phyloP scores from a whole-genome alignment of 768 basidiomycete species.

The Podaxis sp. region DNA sequence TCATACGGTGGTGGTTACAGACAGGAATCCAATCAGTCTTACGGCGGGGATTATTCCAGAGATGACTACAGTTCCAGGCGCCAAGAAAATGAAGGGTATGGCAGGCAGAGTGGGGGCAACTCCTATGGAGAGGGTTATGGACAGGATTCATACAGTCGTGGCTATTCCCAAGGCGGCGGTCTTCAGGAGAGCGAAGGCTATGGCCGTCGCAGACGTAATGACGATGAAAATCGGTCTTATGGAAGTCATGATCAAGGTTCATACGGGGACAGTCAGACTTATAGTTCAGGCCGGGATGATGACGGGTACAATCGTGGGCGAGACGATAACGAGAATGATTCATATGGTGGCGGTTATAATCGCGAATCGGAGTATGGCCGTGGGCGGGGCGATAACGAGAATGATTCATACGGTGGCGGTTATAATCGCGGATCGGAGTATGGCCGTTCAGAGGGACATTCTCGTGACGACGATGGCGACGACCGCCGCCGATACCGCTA shows the following conservation, averaged over 20 bases:
- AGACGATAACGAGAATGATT: background rate
- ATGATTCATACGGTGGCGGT: background rate
- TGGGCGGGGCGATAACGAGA: background rate
- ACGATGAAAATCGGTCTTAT: conserved; percentile 17
- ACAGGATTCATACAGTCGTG: conserved; percentile 3
- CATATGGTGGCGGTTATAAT: background rate
- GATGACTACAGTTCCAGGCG: conserved; percentile 18
- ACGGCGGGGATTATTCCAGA: background rate
- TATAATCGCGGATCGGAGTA: background rate
- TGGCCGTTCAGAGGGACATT: background rate
- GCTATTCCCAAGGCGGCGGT: conserved; percentile 3
- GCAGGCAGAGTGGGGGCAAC: conserved; percentile 13
- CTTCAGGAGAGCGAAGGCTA: conserved; percentile 12
- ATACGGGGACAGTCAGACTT: background rate
- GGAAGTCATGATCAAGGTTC: conserved; percentile 1
- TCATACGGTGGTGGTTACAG: conserved; percentile 13
- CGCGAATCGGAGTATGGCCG: background rate
- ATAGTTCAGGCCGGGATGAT: background rate
- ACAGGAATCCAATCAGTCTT: conserved; percentile 1
- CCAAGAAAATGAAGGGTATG: conserved; percentile 12
- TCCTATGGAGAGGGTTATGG: conserved; percentile 13
- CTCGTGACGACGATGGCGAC: conserved; percentile 3
- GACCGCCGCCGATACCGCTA: background rate
- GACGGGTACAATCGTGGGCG: background rate
- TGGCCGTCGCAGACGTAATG: conserved; percentile 16